phyloP scores from a whole-genome alignment of 306 rosid genomes.

The Dicorynia guianensis region DNA sequence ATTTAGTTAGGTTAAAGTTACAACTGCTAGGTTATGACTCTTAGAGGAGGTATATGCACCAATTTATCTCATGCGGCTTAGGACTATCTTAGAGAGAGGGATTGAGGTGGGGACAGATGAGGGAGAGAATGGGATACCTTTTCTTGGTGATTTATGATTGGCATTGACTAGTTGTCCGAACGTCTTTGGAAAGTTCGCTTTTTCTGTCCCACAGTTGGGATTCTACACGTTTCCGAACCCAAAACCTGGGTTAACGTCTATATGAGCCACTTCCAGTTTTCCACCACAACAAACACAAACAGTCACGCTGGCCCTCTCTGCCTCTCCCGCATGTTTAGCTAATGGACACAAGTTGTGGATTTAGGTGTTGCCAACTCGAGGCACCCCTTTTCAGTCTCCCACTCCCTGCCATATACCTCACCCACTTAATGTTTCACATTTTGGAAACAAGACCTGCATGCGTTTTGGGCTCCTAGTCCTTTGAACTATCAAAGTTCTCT shows the following conservation, averaged over 20 bases:
- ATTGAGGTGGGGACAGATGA: slow-evolving; percentile 18
- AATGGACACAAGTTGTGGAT: slow-evolving; percentile 39
- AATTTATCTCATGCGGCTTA: not conserved
- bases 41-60: slow-evolving; percentile 21
- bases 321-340: slow-evolving; percentile 35
- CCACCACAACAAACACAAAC: slow-evolving; percentile 23
- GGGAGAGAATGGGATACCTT: slow-evolving; percentile 50
- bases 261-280: slow-evolving; percentile 23
- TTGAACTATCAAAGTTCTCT: slow-evolving; percentile 15
- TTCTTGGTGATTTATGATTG: slow-evolving; percentile 78
- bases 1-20: not conserved
- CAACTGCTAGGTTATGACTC: slow-evolving; percentile 4
- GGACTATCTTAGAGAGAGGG: slow-evolving; percentile 36
- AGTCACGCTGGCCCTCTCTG: slow-evolving; percentile 25
- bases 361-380: slow-evolving; percentile 45
- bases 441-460: slow-evolving; percentile 40
- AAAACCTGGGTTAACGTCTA: slow-evolving; percentile 32
- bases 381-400: slow-evolving; percentile 39
- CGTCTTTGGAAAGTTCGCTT: slow-evolving; percentile 80
- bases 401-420: not conserved
- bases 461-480: slow-evolving; percentile 28
- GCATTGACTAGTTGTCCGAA: slow-evolving; percentile 94
- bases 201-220: slow-evolving; percentile 56
- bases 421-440: slow-evolving; percentile 38
- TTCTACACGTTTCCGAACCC: slow-evolving; percentile 52